Base-by-base conservation (phyloP, 139 green algal genomes). In the Chlorella sp. region DNA sequence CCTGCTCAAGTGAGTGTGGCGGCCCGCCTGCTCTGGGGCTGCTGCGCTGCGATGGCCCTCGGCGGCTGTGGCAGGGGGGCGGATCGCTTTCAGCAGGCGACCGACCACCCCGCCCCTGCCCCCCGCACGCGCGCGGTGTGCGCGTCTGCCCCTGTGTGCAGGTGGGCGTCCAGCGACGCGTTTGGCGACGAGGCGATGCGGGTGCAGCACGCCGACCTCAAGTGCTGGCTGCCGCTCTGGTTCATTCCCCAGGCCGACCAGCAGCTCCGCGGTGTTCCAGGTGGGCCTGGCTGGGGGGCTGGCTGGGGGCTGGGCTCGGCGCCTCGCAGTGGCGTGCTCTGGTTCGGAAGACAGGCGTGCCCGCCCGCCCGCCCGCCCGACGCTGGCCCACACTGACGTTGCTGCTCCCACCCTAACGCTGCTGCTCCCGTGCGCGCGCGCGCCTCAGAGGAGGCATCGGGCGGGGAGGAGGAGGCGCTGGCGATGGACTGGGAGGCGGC, bases 141-240 rank as follows among this genome's bases (percentile, higher is more conserved):
- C n/a, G n/a, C n/a, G n/a, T n/a, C n/a, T n/a, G n/a, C n/a, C n/a
- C n/a, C n/a, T n/a, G n/a, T n/a, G n/a, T n/a, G n/a, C 3, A 27
- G 36, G 36, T 43, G 35, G 60, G 6, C 31, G 60, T 33, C 15
- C 46, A 42, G 29, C 40, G 33, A 40, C 7, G 21, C 27, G 56
- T 74, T 83, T 33, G 25, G 35, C 5, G 21, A 48, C 38, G 46
- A 67, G 21, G 15, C 35, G 9, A 43, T 72, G 9, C 59, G 59
- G 17, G 35, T 84, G 71, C 61, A 71, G 72, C 51, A 77, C 33
- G 0, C 23, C 0, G 35, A n/a, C 19, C 60, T 64, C n/a, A 17
- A n/a, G 23, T 64, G 36, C 40, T 85, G 79, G 79, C n/a, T 85
- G 43, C 79, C 79, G 19, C 33, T 82, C 27, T 85, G 79, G 79